These are phyloP conservation scores for Clavispora phyllophila DNA, from an alignment of 805 yeast genomes.

Conservation along the genomic window DNA sequence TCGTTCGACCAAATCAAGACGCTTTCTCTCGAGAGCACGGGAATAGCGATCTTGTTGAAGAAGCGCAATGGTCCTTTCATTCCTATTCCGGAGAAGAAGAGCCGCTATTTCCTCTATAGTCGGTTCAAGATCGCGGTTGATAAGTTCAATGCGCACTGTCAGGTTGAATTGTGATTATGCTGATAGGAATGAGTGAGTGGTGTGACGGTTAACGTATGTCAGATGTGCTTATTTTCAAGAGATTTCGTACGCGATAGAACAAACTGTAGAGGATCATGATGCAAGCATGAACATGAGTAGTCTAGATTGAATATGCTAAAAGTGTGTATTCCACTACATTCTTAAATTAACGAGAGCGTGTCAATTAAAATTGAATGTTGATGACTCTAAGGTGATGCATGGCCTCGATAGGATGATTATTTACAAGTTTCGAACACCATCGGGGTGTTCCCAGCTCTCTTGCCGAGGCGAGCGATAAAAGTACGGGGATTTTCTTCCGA, in stretches of 20 bases:
- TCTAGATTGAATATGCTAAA: too few relatives aligned
- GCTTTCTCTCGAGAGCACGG: constrained; percentile 73
- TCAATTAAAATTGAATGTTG: too few relatives aligned
- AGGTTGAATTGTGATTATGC: constrained; percentile 34
- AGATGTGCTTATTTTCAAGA: too few relatives aligned
- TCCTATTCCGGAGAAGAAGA: constrained; percentile 66
- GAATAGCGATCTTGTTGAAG: constrained; percentile 62
- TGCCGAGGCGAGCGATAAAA: constrained; percentile 41
- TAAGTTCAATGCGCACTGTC: constrained; percentile 69
- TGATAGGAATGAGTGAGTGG: too few relatives aligned
- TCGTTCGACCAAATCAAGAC: constrained; percentile 59
- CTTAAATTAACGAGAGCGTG: too few relatives aligned
- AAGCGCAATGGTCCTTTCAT: constrained; percentile 56
- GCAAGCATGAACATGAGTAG: too few relatives aligned
- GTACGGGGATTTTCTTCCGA: constrained; percentile 39
- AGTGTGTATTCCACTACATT: too few relatives aligned
- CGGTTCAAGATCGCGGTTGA: constrained; percentile 76
- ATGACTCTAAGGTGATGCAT: too few relatives aligned
- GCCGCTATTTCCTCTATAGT: constrained; percentile 62
- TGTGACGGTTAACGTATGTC: too few relatives aligned
- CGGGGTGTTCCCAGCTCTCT: constrained; percentile 39
- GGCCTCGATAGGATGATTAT: too few relatives aligned
- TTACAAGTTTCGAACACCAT: constrained; percentile 4
- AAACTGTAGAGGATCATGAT: too few relatives aligned
- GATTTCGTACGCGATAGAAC: too few relatives aligned